Conservation (phyloP, 1,284 basidiomycete species). For the Ustilago shanxiensis region DNA sequence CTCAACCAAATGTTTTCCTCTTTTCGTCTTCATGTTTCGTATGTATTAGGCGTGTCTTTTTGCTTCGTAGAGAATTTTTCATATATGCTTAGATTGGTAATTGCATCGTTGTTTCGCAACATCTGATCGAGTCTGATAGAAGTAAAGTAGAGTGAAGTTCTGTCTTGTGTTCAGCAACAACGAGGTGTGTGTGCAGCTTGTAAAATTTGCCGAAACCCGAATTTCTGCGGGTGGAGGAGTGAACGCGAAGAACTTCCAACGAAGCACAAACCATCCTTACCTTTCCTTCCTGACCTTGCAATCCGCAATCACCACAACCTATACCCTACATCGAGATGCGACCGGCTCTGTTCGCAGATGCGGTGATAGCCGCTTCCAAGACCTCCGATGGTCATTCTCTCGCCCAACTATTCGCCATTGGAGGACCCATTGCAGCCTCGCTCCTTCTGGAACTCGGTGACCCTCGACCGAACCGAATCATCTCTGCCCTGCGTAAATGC, state of each 20-base stretch:
- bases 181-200: background rate
- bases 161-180: background rate
- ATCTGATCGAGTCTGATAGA: no score
- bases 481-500: slow-evolving; percentile 47
- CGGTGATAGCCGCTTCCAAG: slow-evolving; percentile 34
- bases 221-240: slow-evolving; percentile 1
- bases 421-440: slow-evolving; percentile 28
- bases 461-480: slow-evolving; percentile 35
- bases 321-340: slow-evolving; percentile 22
- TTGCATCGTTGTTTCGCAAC: background rate
- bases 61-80: background rate
- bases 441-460: slow-evolving; percentile 43
- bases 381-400: slow-evolving; percentile 44
- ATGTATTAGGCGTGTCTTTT: background rate
- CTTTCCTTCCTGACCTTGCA: background rate
- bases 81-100: background rate
- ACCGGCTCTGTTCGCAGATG: slow-evolving; percentile 48
- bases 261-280: slow-evolving; percentile 14
- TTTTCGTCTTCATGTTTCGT: slow-evolving; percentile 8
- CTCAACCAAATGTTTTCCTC: background rate
- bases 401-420: slow-evolving; percentile 56
- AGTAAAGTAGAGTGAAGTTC: no score
- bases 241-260: slow-evolving; percentile 10
- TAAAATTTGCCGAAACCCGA: background rate
- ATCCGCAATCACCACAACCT: background rate